Conservation (phyloP, 345 rosid species). For the Aethionema arabicum region DNA sequence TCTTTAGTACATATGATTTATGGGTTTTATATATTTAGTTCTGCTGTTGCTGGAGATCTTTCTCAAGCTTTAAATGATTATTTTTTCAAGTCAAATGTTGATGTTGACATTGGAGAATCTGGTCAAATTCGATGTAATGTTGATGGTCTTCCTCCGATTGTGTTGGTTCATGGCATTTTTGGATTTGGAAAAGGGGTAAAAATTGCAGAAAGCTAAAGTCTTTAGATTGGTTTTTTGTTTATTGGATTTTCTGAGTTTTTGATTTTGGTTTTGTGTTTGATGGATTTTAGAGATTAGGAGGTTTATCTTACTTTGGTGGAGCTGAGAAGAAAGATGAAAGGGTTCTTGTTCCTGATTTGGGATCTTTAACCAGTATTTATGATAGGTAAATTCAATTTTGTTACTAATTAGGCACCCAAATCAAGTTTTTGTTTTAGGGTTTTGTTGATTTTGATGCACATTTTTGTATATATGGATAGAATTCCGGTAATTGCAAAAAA, state of each 20-base stretch:
- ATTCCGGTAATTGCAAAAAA: not conserved
- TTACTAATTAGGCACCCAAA: not conserved
- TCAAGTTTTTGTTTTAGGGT: not conserved
- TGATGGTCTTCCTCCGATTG: constrained; percentile 75
- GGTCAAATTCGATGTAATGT: constrained; percentile 27
- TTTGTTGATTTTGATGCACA: not conserved
- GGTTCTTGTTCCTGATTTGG: constrained; percentile 97
- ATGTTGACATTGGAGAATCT: constrained; percentile 37
- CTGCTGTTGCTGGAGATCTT: constrained; percentile 87
- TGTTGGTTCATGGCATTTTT: constrained; percentile 93
- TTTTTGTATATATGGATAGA: not conserved
- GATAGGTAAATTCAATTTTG: constrained; percentile 56
- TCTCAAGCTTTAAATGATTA: constrained; percentile 49
- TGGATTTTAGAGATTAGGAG: constrained; percentile 72
- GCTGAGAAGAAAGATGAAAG: constrained; percentile 98
- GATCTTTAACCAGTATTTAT: constrained; percentile 85
- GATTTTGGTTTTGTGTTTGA: constrained; percentile 21
- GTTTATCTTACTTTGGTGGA: constrained; percentile 91
- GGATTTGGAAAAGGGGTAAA: constrained; percentile 98
- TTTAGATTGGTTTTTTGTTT: not conserved
- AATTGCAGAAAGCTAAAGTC: too few species aligned
- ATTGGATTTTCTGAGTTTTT: constrained; percentile 16
- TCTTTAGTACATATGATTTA: constrained; percentile 72
- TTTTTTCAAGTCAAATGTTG: constrained; percentile 53
- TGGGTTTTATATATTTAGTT: constrained; percentile 83